Percentiles rank a stretch among this genome's conserved stretches.
These are phyloP conservation scores for Mrakiaceae sp. DNA, from an alignment of 1,284 basidiomycete genomes.

Conservation along the genomic window DNA sequence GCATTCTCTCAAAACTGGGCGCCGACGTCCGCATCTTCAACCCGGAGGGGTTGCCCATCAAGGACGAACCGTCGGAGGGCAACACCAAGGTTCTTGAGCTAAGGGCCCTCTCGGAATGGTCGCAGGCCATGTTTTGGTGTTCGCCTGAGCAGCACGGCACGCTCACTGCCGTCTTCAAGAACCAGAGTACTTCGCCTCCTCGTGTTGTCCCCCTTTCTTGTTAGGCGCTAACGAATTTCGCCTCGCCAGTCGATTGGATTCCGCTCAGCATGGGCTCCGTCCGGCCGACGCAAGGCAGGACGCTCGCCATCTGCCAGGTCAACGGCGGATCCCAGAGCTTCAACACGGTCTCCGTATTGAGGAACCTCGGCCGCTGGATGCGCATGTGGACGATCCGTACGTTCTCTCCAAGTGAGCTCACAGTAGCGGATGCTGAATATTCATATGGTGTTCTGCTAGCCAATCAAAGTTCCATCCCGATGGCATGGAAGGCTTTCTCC, in stretches of 20 bases:
- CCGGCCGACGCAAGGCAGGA: constrained; percentile 34
- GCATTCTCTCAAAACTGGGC: constrained; percentile 28
- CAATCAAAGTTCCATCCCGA: constrained; percentile 31
- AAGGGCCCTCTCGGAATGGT: constrained; percentile 26
- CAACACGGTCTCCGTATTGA: constrained; percentile 33
- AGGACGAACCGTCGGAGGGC: constrained; percentile 28
- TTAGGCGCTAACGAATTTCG: background rate
- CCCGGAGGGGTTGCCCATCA: constrained; percentile 31
- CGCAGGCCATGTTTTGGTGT: constrained; percentile 32
- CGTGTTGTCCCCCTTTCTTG: background rate
- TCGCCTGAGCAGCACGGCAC: constrained; percentile 34
- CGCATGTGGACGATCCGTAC: constrained; percentile 22
- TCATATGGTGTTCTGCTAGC: background rate
- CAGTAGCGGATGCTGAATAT: no score
- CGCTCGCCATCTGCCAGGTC: constrained; percentile 28
- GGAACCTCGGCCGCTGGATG: constrained; percentile 35
- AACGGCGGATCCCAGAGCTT: constrained; percentile 35
- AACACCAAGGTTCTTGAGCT: constrained; percentile 30
- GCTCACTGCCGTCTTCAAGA: constrained; percentile 35
- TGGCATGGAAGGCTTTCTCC: constrained; percentile 33
- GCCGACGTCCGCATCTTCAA: constrained; percentile 33
- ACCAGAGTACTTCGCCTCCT: constrained; percentile 23
- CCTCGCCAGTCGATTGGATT: constrained; percentile 30
- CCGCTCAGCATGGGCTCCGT: constrained; percentile 31
- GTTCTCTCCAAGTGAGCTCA: background rate